Conservation (phyloP, 148 eudicot genomes). For the Chenopodium album region DNA sequence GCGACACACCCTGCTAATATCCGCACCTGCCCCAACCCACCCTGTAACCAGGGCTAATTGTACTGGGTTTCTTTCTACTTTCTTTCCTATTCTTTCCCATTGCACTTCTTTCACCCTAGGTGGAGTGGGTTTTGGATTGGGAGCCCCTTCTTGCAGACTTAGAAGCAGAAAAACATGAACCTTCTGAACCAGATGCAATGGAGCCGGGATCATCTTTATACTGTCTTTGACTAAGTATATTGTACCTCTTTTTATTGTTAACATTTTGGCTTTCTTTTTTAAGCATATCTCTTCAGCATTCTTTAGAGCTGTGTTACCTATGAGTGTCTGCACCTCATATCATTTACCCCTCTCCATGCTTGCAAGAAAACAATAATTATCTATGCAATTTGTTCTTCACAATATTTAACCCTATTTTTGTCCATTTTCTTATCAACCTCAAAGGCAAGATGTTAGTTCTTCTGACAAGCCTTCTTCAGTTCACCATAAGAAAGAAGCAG, state of each 20-base stretch:
- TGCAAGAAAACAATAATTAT: not conserved
- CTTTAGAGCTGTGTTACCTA: not conserved
- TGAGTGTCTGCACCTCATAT: not conserved
- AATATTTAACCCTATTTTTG: conserved; percentile 1
- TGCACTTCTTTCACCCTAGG: not conserved
- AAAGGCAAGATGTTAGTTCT: conserved; percentile 26
- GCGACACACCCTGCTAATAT: too few relatives aligned
- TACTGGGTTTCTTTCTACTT: not conserved
- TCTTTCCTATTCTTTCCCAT: not conserved
- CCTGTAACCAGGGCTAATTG: too few relatives aligned
- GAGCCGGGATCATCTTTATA: not conserved
- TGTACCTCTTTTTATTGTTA: not conserved
- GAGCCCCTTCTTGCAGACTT: too few relatives aligned
- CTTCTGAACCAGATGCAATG: not conserved
- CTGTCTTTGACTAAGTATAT: not conserved
- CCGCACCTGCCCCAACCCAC: too few relatives aligned
- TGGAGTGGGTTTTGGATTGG: not conserved
- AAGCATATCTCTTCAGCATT: not conserved
- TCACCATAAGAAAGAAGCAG: conserved; percentile 50
- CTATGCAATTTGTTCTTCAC: not conserved
- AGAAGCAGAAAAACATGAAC: too few relatives aligned
- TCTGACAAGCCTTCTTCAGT: conserved; percentile 30
- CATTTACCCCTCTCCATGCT: not conserved
- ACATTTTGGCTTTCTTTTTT: not conserved
- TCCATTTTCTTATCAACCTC: not conserved